A percentile compares a stretch with the other conserved stretches of the same genome.
phyloP scores from a whole-genome alignment of 768 basidiomycete genomes.

The Melanogaster broomeanus region DNA sequence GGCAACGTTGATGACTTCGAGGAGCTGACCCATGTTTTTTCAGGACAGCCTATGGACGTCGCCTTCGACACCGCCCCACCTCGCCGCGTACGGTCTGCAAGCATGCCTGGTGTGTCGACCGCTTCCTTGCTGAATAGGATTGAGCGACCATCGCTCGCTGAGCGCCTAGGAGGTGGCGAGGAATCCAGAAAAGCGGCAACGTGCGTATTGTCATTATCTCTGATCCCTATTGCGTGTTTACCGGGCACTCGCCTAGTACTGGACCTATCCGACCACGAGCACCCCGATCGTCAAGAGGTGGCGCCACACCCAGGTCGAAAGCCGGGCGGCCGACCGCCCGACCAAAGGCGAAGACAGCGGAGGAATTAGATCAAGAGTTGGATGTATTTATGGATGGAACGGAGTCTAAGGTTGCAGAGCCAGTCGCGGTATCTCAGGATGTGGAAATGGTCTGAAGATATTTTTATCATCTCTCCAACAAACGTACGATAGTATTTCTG shows the following conservation, averaged over 20 bases:
- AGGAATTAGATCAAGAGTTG: slow-evolving; percentile 85
- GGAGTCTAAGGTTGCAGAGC: slow-evolving; percentile 14
- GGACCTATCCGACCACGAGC: slow-evolving; percentile 50
- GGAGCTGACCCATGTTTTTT: slow-evolving; percentile 2
- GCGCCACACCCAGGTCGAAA: slow-evolving; percentile 18
- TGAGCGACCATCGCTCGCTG: slow-evolving; percentile 68
- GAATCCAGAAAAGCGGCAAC: slow-evolving; percentile 4
- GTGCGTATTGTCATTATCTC: slow-evolving; percentile 13
- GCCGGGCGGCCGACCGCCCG: slow-evolving; percentile 33
- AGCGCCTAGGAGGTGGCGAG: slow-evolving; percentile 60
- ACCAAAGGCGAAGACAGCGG: slow-evolving; percentile 70
- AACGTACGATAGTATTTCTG: slow-evolving; percentile 14
- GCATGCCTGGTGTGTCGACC: slow-evolving; percentile 43
- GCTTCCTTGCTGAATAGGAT: slow-evolving; percentile 73
- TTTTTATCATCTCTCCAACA: neutral
- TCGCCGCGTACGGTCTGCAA: slow-evolving; percentile 47
- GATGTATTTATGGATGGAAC: slow-evolving; percentile 71
- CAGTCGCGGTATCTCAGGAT: slow-evolving; percentile 36
- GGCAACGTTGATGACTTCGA: neutral
- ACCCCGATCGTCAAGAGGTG: slow-evolving; percentile 19
- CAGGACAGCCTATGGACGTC: slow-evolving; percentile 81
- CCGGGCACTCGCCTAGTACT: slow-evolving; percentile 4
- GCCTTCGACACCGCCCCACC: slow-evolving; percentile 55
- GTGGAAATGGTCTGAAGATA: slow-evolving; percentile 53
- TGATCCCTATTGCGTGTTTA: neutral